These are phyloP conservation scores for Epichloe sibirici DNA, from an alignment of 2,329 filamentous ascomycete genomes.

Conservation along the genomic window DNA sequence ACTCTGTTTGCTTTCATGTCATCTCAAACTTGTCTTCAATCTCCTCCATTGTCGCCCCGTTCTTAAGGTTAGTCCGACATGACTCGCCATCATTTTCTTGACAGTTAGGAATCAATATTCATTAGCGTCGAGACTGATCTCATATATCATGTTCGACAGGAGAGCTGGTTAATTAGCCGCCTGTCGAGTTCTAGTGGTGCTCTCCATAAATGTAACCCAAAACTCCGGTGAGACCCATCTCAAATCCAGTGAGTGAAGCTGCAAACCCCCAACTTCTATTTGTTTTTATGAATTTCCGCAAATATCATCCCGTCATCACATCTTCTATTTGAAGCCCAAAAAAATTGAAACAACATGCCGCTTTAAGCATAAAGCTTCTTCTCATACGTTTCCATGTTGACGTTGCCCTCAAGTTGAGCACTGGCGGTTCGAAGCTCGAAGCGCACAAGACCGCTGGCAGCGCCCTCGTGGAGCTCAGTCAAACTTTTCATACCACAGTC, in stretches of 20 bases:
- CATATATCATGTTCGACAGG: background rate
- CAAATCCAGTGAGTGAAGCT: background rate
- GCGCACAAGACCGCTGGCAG: slow-evolving; percentile 62
- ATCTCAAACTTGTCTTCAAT: too few relatives aligned
- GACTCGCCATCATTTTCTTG: too few relatives aligned
- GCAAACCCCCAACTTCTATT: background rate
- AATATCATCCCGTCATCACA: background rate
- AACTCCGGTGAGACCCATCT: slow-evolving; percentile 1
- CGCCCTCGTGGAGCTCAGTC: slow-evolving; percentile 60
- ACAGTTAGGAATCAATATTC: background rate
- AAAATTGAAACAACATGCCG: background rate
- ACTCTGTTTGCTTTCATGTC: too few relatives aligned
- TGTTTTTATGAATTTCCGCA: background rate
- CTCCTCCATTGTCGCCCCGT: too few relatives aligned
- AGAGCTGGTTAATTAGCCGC: slow-evolving; percentile 2
- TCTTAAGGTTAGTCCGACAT: too few relatives aligned
- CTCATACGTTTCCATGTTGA: slow-evolving; percentile 98
- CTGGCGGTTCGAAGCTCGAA: slow-evolving; percentile 93
- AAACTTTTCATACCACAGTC: slow-evolving; percentile 84
- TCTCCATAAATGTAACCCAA: slow-evolving; percentile 1
- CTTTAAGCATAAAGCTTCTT: slow-evolving; percentile 94
- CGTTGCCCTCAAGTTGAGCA: slow-evolving; percentile 90
- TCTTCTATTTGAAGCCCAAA: background rate
- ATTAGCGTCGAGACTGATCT: background rate
- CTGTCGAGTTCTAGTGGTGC: slow-evolving; percentile 2